These are phyloP conservation scores for Aspergillus saccharolyticus DNA, from an alignment of 495 filamentous ascomycete genomes.

Conservation along the genomic window DNA sequence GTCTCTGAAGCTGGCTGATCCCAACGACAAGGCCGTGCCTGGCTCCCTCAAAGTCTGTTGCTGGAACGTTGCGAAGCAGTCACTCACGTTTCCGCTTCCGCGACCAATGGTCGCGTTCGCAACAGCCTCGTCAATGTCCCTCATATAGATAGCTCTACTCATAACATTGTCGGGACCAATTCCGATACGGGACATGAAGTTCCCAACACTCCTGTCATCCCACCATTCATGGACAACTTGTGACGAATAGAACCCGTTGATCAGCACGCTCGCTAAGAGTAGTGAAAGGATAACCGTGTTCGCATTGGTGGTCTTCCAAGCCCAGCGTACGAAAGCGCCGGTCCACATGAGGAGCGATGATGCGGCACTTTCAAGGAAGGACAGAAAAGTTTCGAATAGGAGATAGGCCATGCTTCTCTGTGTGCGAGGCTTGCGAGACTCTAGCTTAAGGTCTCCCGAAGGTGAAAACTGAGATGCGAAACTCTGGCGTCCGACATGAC, in stretches of 20 bases:
- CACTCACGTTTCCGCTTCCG: conserved; percentile 30
- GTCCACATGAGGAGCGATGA: conserved; percentile 71
- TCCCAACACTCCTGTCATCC: conserved; percentile 71
- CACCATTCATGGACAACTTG: conserved; percentile 71
- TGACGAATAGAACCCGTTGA: conserved; percentile 68
- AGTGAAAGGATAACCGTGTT: conserved; percentile 68
- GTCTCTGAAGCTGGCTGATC: conserved; percentile 32
- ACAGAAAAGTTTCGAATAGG: conserved; percentile 61
- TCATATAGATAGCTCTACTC: conserved; percentile 78
- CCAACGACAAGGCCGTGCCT: conserved; percentile 26
- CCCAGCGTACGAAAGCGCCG: conserved; percentile 54
- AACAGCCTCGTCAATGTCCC: conserved; percentile 70
- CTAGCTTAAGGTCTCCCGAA: conserved; percentile 34
- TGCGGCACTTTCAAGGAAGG: conserved; percentile 63
- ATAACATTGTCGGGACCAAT: conserved; percentile 73
- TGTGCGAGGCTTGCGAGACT: conserved; percentile 53
- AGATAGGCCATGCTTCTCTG: conserved; percentile 64
- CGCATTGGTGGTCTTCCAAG: conserved; percentile 66
- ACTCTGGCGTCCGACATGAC: conserved; percentile 70
- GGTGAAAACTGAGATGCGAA: conserved; percentile 59
- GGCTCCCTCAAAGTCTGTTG: conserved; percentile 33
- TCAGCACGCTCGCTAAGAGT: conserved; percentile 58
- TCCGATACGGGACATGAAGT: conserved; percentile 75
- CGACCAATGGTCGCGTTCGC: conserved; percentile 38
- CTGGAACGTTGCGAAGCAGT: conserved; percentile 44